A percentile compares a stretch with the other conserved stretches of the same genome.
These are phyloP conservation scores for Ophiostoma himal-ulmi DNA, from an alignment of 2,329 filamentous ascomycete species.

Conservation along the genomic window DNA sequence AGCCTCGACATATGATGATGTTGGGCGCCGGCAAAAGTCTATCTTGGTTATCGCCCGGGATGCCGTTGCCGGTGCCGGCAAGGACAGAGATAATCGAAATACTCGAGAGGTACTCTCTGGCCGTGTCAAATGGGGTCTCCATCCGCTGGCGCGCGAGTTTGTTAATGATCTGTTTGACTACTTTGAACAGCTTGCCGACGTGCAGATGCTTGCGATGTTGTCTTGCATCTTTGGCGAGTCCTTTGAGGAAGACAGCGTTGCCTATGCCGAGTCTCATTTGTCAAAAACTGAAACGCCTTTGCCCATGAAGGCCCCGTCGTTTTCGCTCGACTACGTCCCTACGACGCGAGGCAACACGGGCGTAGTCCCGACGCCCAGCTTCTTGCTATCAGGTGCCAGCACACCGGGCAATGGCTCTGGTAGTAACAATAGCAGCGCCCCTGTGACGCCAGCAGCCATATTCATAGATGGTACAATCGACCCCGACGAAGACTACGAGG, in stretches of 20 bases:
- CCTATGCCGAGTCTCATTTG: constrained; percentile 52
- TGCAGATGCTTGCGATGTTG: constrained; percentile 68
- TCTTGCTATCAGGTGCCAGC: constrained; percentile 31
- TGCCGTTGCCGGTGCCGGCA: constrained; percentile 39
- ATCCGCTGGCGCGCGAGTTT: constrained; percentile 57
- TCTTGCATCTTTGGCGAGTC: constrained; percentile 64
- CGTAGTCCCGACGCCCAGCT: constrained; percentile 11
- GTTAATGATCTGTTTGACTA: constrained; percentile 58
- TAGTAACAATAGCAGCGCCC: constrained; percentile 20
- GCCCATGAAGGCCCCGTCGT: constrained; percentile 59
- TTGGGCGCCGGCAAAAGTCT: constrained; percentile 45
- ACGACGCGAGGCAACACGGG: constrained; percentile 32
- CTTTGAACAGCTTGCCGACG: constrained; percentile 56
- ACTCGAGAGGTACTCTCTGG: constrained; percentile 40
- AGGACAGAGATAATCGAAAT: neutral
- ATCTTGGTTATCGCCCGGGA: constrained; percentile 65
- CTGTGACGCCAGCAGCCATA: constrained; percentile 19
- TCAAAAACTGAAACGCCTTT: constrained; percentile 57
- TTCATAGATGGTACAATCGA: constrained; percentile 25
- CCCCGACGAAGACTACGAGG: constrained; percentile 30
- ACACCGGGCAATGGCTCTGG: constrained; percentile 31
- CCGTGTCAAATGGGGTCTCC: constrained; percentile 62
- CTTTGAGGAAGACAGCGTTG: constrained; percentile 52
- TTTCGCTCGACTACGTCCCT: constrained; percentile 62
- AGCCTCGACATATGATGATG: constrained; percentile 38